These are phyloP conservation scores for Auxenochlorella protothecoides DNA, from an alignment of 139 green algal species.

Conservation along the genomic window DNA sequence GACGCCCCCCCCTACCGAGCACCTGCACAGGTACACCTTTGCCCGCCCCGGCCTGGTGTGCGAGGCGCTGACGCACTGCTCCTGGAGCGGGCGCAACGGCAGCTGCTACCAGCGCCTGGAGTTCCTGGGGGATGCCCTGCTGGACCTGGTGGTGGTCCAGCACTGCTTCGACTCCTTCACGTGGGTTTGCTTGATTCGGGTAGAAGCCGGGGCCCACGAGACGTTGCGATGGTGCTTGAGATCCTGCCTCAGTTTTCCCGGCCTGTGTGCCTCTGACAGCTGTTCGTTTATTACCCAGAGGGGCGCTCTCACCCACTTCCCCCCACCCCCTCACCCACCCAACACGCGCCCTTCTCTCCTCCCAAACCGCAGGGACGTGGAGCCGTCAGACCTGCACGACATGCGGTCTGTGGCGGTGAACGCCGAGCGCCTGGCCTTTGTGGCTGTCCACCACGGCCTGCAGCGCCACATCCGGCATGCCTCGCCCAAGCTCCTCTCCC, in stretches of 20 bases:
- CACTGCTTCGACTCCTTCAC: slow-evolving; percentile 4
- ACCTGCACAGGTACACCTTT: slow-evolving; percentile 20
- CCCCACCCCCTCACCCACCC: not conserved
- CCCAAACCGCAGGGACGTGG: slow-evolving; percentile 7
- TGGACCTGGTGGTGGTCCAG: slow-evolving; percentile 24
- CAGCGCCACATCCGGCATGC: too few relatives aligned
- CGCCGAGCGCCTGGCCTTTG: slow-evolving; percentile 22
- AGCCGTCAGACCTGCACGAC: slow-evolving; percentile 27
- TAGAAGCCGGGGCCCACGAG: too few relatives aligned
- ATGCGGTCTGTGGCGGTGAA: slow-evolving; percentile 34
- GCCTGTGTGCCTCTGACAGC: too few relatives aligned
- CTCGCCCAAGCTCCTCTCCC: too few relatives aligned
- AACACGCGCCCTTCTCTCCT: not conserved
- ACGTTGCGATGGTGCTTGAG: too few relatives aligned
- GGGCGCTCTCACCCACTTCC: not conserved
- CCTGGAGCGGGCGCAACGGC: slow-evolving; percentile 16
- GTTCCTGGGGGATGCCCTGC: slow-evolving; percentile 38
- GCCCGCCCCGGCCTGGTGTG: slow-evolving; percentile 10
- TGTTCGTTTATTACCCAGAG: not conserved
- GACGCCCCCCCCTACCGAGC: too few relatives aligned
- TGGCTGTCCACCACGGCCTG: not conserved
- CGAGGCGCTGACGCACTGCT: slow-evolving; percentile 39
- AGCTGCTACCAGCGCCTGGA: slow-evolving; percentile 35
- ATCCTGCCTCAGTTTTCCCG: too few relatives aligned
- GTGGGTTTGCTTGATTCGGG: slow-evolving; percentile 6